phyloP scores from a whole-genome alignment of 2,329 filamentous ascomycete genomes.

The Aspergillus caelatus region DNA sequence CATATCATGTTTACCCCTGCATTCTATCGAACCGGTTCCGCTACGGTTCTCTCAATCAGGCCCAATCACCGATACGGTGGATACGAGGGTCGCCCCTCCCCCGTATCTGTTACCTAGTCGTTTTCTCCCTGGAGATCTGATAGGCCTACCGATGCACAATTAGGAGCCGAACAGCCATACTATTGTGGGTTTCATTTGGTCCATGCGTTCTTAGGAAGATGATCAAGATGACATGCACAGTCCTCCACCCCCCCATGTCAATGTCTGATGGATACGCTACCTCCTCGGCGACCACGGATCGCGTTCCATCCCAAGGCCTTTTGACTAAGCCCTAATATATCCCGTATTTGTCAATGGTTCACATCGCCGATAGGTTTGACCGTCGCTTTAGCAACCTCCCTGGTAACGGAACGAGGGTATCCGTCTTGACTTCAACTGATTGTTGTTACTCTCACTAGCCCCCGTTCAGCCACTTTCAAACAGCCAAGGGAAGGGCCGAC shows the following conservation, averaged over 20 bases:
- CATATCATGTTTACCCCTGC: slow-evolving; percentile 9
- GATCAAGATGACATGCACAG: background rate
- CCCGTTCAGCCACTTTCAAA: too few relatives aligned
- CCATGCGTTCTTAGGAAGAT: background rate
- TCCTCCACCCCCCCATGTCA: background rate
- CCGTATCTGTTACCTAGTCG: background rate
- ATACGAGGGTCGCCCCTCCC: slow-evolving; percentile 12
- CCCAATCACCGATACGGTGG: slow-evolving; percentile 6
- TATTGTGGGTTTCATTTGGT: background rate
- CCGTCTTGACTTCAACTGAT: background rate
- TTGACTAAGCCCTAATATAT: background rate
- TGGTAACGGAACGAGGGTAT: background rate
- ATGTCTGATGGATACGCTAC: slow-evolving; percentile 1
- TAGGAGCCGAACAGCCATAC: background rate
- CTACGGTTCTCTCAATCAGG: background rate
- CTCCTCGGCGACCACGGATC: background rate
- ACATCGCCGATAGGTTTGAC: background rate
- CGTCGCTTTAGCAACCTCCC: too few relatives aligned
- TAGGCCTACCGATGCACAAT: background rate
- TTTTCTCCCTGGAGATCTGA: background rate
- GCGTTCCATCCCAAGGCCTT: background rate
- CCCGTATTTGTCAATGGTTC: background rate
- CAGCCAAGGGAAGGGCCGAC: too few relatives aligned
- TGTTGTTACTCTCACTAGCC: background rate
- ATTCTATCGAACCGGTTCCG: slow-evolving; percentile 8